A percentile compares a stretch with the other conserved stretches of the same genome.
Evolutionary conservation across 768 basidiomycete species (phyloP).

Genomic region (Pleurotus salmoneostramineus): DNA sequence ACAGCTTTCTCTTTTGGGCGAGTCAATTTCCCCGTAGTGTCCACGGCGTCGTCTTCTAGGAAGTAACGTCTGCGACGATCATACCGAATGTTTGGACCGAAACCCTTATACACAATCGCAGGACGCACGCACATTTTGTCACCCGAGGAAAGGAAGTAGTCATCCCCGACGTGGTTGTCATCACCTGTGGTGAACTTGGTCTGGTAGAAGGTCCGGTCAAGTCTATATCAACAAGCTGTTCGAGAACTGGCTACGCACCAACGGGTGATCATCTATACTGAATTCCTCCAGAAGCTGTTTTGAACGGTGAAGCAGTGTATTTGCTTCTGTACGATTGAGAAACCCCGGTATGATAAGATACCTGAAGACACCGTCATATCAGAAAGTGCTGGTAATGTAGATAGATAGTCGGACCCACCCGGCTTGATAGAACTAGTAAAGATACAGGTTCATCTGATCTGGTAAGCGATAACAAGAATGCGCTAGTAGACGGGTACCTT

Average conservation of each 20-base stretch:
- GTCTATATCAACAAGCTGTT: not conserved
- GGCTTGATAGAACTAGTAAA: conserved; percentile 48
- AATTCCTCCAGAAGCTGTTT: conserved; percentile 79
- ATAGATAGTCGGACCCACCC: conserved; percentile 37
- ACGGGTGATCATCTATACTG: conserved; percentile 71
- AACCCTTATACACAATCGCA: not conserved
- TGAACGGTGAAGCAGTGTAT: conserved; percentile 63
- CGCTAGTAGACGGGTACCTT: conserved; percentile 33
- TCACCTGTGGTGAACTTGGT: conserved; percentile 88
- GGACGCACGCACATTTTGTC: conserved; percentile 71
- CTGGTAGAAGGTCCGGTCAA: conserved; percentile 31
- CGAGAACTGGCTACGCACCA: conserved; percentile 40
- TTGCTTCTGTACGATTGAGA: conserved; percentile 52
- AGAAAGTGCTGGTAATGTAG: not conserved
- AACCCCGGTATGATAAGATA: conserved; percentile 81
- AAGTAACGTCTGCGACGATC: conserved; percentile 63
- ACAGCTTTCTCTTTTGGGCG: conserved; percentile 74
- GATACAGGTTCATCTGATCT: not conserved
- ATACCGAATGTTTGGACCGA: not conserved
- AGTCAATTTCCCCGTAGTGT: conserved; percentile 62
- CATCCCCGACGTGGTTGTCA: conserved; percentile 79
- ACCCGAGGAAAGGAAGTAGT: conserved; percentile 88
- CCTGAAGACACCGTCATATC: conserved; percentile 29
- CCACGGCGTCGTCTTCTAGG: conserved; percentile 85
- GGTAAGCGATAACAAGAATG: conserved; percentile 1